phyloP scores from a whole-genome alignment of 2,329 filamentous ascomycete genomes.

The Fusarium dimerum region DNA sequence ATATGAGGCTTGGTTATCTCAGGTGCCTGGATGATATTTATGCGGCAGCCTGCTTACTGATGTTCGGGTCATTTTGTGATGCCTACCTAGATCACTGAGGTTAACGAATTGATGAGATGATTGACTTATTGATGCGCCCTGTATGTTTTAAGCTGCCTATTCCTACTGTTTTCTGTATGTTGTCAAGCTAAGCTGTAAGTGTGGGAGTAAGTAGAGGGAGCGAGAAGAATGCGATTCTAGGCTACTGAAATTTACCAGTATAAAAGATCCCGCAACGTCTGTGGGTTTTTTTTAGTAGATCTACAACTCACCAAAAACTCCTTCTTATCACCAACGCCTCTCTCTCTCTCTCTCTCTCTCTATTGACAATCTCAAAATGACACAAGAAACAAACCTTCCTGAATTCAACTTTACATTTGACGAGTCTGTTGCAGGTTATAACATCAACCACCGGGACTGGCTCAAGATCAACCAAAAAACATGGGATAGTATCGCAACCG shows the following conservation, averaged over 20 bases:
- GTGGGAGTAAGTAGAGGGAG: too few species aligned
- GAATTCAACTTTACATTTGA: constrained; percentile 26
- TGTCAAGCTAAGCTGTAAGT: too few species aligned
- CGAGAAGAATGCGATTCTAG: too few species aligned
- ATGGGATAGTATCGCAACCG: constrained; percentile 34
- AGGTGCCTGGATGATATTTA: too few species aligned
- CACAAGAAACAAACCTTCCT: constrained; percentile 2
- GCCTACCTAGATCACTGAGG: too few species aligned
- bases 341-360: background rate
- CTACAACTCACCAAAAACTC: background rate
- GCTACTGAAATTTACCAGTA: background rate
- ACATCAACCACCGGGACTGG: constrained; percentile 28
- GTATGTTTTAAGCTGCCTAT: too few species aligned
- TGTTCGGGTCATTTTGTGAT: too few species aligned
- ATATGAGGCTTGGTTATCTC: too few species aligned
- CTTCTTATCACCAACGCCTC: background rate
- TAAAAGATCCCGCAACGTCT: constrained; percentile 8
- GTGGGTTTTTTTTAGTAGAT: constrained; percentile 16
- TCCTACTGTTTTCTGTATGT: too few species aligned
- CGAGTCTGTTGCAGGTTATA: constrained; percentile 23
- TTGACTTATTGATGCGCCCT: too few species aligned
- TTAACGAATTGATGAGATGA: too few species aligned
- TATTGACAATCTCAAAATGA: constrained; percentile 6
- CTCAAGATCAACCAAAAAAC: constrained; percentile 23
- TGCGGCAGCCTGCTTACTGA: too few species aligned